phyloP scores from a whole-genome alignment of 1,284 basidiomycete genomes.

The Cryptococcus amylolentus region DNA sequence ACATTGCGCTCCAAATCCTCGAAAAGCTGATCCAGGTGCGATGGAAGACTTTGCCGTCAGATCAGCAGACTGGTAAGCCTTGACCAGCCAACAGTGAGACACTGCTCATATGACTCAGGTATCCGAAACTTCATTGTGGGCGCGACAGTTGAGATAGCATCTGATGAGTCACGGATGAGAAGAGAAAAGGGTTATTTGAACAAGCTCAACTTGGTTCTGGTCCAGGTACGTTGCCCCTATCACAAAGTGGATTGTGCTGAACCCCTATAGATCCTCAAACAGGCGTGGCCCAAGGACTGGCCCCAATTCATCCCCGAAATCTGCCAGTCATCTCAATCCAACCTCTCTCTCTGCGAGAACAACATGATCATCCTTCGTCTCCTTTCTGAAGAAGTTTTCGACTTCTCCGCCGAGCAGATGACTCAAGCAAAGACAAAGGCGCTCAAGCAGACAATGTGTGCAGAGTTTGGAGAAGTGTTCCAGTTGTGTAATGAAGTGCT shows the following conservation, averaged over 20 bases:
- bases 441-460: constrained; percentile 96
- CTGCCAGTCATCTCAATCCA: constrained; percentile 94
- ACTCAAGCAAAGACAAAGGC: constrained; percentile 97
- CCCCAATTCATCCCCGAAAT: constrained; percentile 97
- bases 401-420: constrained; percentile 98
- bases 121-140: constrained; percentile 97
- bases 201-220: constrained; percentile 94
- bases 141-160: constrained; percentile 85
- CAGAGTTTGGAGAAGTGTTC: constrained; percentile 95
- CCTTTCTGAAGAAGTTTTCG: constrained; percentile 98
- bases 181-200: constrained; percentile 95
- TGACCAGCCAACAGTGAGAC: background rate
- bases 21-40: constrained; percentile 90
- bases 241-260: background rate
- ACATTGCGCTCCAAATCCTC: constrained; percentile 89
- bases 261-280: constrained; percentile 82
- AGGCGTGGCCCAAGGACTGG: constrained; percentile 99
- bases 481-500: constrained; percentile 92
- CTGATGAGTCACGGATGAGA: constrained; percentile 79
- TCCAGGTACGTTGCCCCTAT: constrained; percentile 63
- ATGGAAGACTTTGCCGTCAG: constrained; percentile 94
- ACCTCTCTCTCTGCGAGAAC: constrained; percentile 90
- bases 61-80: constrained; percentile 76
- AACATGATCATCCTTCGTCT: constrained; percentile 99
- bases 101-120: constrained; percentile 54